Conservation (phyloP, 108 stramenopile species). For the Cyclostephanos tholiformis region DNA sequence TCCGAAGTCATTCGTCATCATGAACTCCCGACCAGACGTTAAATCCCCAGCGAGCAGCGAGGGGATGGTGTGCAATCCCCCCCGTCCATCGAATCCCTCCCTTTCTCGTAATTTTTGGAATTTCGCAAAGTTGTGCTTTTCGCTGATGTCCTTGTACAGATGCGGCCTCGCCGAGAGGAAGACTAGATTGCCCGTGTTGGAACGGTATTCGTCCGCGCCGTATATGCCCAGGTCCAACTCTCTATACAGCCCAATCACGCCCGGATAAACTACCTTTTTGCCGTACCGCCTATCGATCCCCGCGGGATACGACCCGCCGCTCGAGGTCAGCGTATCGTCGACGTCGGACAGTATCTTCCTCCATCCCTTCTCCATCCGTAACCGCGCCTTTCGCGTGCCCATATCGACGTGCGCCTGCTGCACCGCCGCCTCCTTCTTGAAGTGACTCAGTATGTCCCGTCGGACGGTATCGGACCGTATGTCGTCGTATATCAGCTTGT, state of each 20-base stretch:
- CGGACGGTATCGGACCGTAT: slow-evolving; percentile 86
- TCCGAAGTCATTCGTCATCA: slow-evolving; percentile 90
- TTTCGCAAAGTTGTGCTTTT: slow-evolving; percentile 89
- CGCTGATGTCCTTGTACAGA: slow-evolving; percentile 96
- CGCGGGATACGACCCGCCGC: slow-evolving; percentile 95
- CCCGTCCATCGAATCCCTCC: slow-evolving; percentile 60
- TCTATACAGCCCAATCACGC: slow-evolving; percentile 94
- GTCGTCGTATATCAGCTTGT: slow-evolving; percentile 95
- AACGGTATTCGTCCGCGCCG: slow-evolving; percentile 91
- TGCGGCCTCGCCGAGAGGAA: slow-evolving; percentile 98
- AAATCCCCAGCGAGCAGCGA: slow-evolving; percentile 94
- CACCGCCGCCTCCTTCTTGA: slow-evolving; percentile 91
- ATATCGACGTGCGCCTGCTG: slow-evolving; percentile 84
- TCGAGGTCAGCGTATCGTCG: slow-evolving; percentile 94
- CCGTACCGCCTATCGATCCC: slow-evolving; percentile 89
- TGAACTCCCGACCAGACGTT: slow-evolving; percentile 88
- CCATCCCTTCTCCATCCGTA: slow-evolving; percentile 76
- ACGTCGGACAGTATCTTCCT: slow-evolving; percentile 97
- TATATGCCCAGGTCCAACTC: slow-evolving; percentile 92
- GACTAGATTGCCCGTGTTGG: slow-evolving; percentile 88
- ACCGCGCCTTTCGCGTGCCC: slow-evolving; percentile 59
- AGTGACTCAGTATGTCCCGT: slow-evolving; percentile 91
- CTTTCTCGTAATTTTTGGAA: slow-evolving; percentile 88
- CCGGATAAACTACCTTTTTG: slow-evolving; percentile 94
- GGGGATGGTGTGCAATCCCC: slow-evolving; percentile 94